Percentiles rank a stretch among this genome's conserved stretches.
phyloP scores from a whole-genome alignment of 2,329 filamentous ascomycete genomes.

The Sclerotiophoma versabilis region DNA sequence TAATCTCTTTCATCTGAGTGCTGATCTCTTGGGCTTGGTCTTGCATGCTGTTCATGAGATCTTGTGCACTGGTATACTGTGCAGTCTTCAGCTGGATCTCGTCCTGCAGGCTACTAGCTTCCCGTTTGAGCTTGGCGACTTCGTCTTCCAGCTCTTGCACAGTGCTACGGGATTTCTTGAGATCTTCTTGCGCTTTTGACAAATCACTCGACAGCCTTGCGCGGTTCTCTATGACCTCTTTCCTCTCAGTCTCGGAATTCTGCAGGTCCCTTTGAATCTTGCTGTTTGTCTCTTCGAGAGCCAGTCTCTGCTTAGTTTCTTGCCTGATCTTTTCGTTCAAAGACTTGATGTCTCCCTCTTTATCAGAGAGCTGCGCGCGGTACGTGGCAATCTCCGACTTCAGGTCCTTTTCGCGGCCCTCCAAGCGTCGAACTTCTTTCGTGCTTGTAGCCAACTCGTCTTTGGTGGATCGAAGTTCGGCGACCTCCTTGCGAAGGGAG shows the following conservation, averaged over 20 bases:
- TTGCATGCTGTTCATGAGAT: slow-evolving; percentile 87
- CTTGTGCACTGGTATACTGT: slow-evolving; percentile 85
- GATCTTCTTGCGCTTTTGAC: slow-evolving; percentile 73
- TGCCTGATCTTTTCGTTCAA: slow-evolving; percentile 80
- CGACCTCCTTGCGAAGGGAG: slow-evolving; percentile 77
- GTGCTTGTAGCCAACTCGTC: slow-evolving; percentile 73
- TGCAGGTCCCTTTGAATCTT: slow-evolving; percentile 79
- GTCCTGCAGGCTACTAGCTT: slow-evolving; percentile 73
- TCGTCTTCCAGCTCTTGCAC: slow-evolving; percentile 79
- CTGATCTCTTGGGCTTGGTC: slow-evolving; percentile 89
- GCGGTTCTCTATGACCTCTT: slow-evolving; percentile 74
- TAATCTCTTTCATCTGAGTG: slow-evolving; percentile 89
- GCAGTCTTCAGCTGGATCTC: slow-evolving; percentile 84
- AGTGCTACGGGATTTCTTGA: slow-evolving; percentile 62
- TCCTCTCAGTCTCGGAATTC: slow-evolving; percentile 77
- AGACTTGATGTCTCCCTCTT: slow-evolving; percentile 77
- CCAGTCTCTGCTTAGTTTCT: slow-evolving; percentile 74
- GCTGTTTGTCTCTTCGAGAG: slow-evolving; percentile 80
- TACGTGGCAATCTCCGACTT: slow-evolving; percentile 74
- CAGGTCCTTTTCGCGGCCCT: slow-evolving; percentile 82
- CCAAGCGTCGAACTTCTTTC: slow-evolving; percentile 74
- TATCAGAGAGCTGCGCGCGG: slow-evolving; percentile 74
- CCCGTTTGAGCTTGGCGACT: slow-evolving; percentile 69
- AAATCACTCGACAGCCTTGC: slow-evolving; percentile 78
- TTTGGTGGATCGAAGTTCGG: slow-evolving; percentile 74